Evolutionary conservation across 2,329 filamentous ascomycete species (phyloP), one percentile per base, ranked within the genome.

Genomic region (Ophiostoma novo-ulmi): DNA sequence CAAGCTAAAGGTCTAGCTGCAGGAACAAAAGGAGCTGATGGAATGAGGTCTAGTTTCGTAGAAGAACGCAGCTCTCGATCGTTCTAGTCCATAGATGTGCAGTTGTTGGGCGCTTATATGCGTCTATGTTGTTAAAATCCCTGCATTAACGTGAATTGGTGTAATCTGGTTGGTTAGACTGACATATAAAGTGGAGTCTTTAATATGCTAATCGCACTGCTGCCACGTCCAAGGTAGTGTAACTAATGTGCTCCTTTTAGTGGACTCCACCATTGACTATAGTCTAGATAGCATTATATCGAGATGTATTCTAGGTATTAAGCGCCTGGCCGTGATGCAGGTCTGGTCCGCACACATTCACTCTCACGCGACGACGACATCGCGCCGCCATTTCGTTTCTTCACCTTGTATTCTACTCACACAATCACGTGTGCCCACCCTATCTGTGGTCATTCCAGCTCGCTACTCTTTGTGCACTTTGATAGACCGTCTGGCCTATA

Each of bases 271-370:
- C 44, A 31, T 17, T n/a, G 5, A 2, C 7, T 58, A 58, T 26
- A 58, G 52, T 58, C 11, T 5, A 26, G 11, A 58, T 58, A 58
- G 10, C n/a, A 13, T 3, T 26, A 3, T 1, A 11, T 14, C 3
- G 52, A 26, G 52, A 31, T 14, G 26, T 26, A 13, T 22, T 55
- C 52, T 13, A 58, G n/a, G 31, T 0, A 8, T n/a, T 58, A 58
- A 58, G 52, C 52, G 52, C 52, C 52, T 26, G 52, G 52, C n/a
- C 52, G 22, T 17, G n/a, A 58, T 58, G 52, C 52, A 58, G 52
- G 52, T 26, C 52, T 22, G 52, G 52, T 26, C 52, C 52, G 31
- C 52, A 10, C 22, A 44, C 39, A 44, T 44, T 44, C 52, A 58
- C 4, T 4, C 22, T 58, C n/a, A 31, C 52, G 22, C 20, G 22